Evolutionary conservation across 2,329 filamentous ascomycete genomes (phyloP), one percentile per base, ranked within the genome.

Genomic region (Nothophoma quercina): DNA sequence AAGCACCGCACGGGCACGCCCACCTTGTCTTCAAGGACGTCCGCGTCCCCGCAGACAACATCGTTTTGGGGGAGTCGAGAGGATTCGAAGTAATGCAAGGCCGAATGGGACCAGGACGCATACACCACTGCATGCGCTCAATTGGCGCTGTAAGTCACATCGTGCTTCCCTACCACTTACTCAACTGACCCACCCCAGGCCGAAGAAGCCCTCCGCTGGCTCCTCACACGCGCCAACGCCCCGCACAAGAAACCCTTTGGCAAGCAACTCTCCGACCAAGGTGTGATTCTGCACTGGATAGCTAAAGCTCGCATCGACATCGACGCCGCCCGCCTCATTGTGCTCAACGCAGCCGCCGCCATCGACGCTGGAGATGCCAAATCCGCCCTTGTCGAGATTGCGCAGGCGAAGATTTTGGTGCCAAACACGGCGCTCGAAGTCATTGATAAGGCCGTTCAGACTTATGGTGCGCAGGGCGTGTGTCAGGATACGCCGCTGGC

Each of bases 41-140:
- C 58, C 88, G 92, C 51, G 89, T 97, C 0, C 93, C 93, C 4
- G 85, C 81, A 16, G 79, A 80, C 62, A 93, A 89, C 78, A 88
- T 97, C 64, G 89, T 96, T 8, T 86, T 97, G 2, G 93, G 93
- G 52, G 90, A 93, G 74, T 91, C 93, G 55, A 86, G 91, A 59
- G 93, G 93, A n/a, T 97, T 97, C 73, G 93, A 97, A 77, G 96
- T 98, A 68, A 96, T 97, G 71, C 93, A 98, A 75, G 93, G 93
- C 49, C 89, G 93, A 61, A 87, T 98, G 34, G 93, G 93, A 1
- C 93, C 93, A 2, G 93, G 93, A 33, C 89, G 93, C 51, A 97
- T 98, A 70, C 93, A 97, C 78, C 93, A 97, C 78, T 90, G 91
- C 56, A 97, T 97, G 93, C 88, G 93, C 62, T 87, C 86, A 48